These are phyloP conservation scores for Amanita pseudoporphyria DNA, from an alignment of 768 basidiomycete species.

Conservation along the genomic window DNA sequence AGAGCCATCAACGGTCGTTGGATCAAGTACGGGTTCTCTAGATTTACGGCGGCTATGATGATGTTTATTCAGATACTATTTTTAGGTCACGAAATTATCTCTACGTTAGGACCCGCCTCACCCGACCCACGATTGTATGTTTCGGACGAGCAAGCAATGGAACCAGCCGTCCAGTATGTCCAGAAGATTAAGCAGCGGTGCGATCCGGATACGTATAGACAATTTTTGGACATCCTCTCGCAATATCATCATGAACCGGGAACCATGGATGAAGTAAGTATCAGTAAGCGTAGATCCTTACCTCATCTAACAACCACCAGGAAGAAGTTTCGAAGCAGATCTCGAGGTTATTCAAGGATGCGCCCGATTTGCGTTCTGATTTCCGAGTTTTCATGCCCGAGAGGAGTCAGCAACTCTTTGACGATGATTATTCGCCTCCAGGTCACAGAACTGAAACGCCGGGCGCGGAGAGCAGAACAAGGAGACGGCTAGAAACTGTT, in stretches of 20 bases:
- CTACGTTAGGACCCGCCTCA: conserved; percentile 13
- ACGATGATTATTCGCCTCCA: conserved; percentile 28
- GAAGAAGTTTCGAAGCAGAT: conserved; percentile 64
- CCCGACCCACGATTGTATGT: conserved; percentile 26
- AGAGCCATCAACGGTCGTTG: conserved; percentile 6
- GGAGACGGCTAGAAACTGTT: conserved; percentile 36
- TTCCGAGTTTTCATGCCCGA: conserved; percentile 72
- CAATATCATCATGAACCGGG: conserved; percentile 52
- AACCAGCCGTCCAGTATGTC: conserved; percentile 87
- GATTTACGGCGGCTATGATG: not conserved
- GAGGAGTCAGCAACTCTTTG: conserved; percentile 37
- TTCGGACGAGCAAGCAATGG: conserved; percentile 40
- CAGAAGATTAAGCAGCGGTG: conserved; percentile 95
- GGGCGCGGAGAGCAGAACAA: conserved; percentile 27
- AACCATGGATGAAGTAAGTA: conserved; percentile 47
- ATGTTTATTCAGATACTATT: not conserved
- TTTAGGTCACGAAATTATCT: not conserved
- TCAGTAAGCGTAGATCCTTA: conserved; percentile 3
- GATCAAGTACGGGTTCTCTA: conserved; percentile 8
- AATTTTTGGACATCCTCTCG: conserved; percentile 69
- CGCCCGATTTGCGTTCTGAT: conserved; percentile 62
- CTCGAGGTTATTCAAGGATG: conserved; percentile 62
- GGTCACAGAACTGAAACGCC: conserved; percentile 24
- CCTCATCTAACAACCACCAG: conserved; percentile 22
- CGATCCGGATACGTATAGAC: conserved; percentile 78